Percentiles rank a stretch among this genome's conserved stretches.
Evolutionary conservation across 176 grass and related monocot genomes (phyloP).

Genomic region (Pontederia paniculata): DNA sequence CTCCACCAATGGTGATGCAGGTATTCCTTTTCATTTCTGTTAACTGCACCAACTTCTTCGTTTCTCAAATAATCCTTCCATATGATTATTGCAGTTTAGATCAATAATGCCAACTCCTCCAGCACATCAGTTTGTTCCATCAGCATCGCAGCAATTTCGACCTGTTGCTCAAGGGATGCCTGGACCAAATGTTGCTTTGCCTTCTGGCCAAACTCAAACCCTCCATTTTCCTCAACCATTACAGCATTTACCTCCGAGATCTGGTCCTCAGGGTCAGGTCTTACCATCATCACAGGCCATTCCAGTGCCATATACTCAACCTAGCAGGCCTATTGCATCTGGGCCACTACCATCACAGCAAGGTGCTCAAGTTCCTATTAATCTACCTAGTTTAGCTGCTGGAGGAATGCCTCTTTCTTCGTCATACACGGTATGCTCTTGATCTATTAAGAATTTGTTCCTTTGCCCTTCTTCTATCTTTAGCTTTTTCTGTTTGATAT

Average conservation of each 20-base stretch:
- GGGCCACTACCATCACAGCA: slow-evolving; percentile 5
- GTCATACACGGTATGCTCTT: slow-evolving; percentile 6
- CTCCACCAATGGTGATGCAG: slow-evolving; percentile 71
- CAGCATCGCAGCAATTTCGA: slow-evolving; percentile 36
- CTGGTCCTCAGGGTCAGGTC: slow-evolving; percentile 22
- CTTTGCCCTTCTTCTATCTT: neutral
- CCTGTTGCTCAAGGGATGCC: slow-evolving; percentile 48
- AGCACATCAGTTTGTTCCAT: slow-evolving; percentile 46
- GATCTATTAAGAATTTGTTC: neutral
- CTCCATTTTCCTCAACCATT: slow-evolving; percentile 8
- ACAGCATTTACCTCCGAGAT: slow-evolving; percentile 9
- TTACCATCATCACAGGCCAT: slow-evolving; percentile 49
- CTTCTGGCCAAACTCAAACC: slow-evolving; percentile 13
- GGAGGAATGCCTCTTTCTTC: slow-evolving; percentile 15
- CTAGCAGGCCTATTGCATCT: slow-evolving; percentile 40
- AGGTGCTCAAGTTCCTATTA: slow-evolving; percentile 8
- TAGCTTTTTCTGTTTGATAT: slow-evolving; percentile 4
- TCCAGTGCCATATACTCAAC: slow-evolving; percentile 48
- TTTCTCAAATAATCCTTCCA: slow-evolving; percentile 16
- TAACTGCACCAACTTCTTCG: slow-evolving; percentile 5
- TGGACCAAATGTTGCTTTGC: slow-evolving; percentile 9
- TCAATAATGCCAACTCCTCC: slow-evolving; percentile 31
- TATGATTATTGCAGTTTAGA: slow-evolving; percentile 51
- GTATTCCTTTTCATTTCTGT: slow-evolving; percentile 21
- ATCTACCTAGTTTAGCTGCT: slow-evolving; percentile 7